phyloP scores from a whole-genome alignment of 805 yeast species.

The Sugiyamaella floridensis region DNA sequence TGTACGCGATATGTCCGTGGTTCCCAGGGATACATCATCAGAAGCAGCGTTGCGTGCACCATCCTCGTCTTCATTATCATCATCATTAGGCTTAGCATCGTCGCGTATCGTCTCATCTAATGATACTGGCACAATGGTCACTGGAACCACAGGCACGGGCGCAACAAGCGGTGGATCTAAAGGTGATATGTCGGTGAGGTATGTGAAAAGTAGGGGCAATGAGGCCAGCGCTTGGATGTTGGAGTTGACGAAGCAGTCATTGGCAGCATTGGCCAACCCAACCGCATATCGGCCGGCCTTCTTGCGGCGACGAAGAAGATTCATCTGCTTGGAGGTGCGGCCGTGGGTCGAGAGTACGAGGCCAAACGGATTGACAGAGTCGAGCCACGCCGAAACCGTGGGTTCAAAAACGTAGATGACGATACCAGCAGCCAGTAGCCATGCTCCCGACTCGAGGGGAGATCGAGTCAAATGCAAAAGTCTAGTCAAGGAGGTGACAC shows the following conservation, averaged over 20 bases:
- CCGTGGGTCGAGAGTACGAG: conserved; percentile 1
- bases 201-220: conserved; percentile 19
- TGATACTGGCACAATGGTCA: neutral
- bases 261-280: conserved; percentile 73
- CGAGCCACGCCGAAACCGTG: neutral
- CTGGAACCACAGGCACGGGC: neutral
- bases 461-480: neutral
- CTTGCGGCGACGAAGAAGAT: conserved; percentile 28
- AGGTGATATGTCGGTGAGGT: conserved; percentile 16
- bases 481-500: neutral
- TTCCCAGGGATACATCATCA: neutral
- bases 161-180: conserved; percentile 4
- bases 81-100: neutral
- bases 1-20: neutral
- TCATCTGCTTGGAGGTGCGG: conserved; percentile 8
- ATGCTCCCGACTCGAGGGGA: neutral
- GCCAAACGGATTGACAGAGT: conserved; percentile 2
- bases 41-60: neutral
- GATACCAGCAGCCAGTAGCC: conserved; percentile 2
- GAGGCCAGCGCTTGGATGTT: conserved; percentile 57
- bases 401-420: conserved; percentile 12
- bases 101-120: neutral
- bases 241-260: conserved; percentile 91
- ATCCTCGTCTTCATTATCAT: neutral
- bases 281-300: conserved; percentile 46